A percentile compares a stretch with the other conserved stretches of the same genome.
Conservation (phyloP, 768 basidiomycete species). For the button mushroom (Agaricus bisporus) region DNA sequence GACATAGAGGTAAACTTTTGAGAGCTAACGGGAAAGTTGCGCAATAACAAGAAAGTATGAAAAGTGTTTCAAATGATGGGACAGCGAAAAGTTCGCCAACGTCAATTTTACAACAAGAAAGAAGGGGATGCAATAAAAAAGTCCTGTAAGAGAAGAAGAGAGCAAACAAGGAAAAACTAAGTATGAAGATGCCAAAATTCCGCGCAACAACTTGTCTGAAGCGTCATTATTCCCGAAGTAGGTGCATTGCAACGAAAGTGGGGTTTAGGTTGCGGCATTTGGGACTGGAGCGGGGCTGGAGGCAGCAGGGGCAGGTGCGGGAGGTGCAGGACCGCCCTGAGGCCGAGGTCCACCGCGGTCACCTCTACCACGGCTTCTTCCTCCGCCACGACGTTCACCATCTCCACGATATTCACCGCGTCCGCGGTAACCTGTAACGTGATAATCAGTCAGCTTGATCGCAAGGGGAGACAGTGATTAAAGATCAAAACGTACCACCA, state of each 20-base stretch:
- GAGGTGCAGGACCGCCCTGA: not conserved
- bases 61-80: not conserved
- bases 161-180: too few relatives aligned
- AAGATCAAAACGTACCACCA: conserved; percentile 20
- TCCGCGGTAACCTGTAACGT: conserved; percentile 22
- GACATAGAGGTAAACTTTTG: too few relatives aligned
- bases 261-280: too few relatives aligned
- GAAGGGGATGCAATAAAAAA: too few relatives aligned
- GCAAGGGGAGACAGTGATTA: too few relatives aligned
- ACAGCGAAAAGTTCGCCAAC: not conserved
- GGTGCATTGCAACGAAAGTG: too few relatives aligned
- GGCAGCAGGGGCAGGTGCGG: conserved; percentile 2
- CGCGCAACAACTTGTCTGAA: too few relatives aligned
- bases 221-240: too few relatives aligned
- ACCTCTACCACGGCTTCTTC: conserved; percentile 16
- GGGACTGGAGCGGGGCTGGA: not conserved
- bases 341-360: not conserved
- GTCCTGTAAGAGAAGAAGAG: too few relatives aligned
- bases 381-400: conserved; percentile 36
- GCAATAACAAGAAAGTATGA: too few relatives aligned
- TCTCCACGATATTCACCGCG: conserved; percentile 41
- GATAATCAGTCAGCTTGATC: not conserved
- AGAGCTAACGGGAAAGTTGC: too few relatives aligned
- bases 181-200: too few relatives aligned
- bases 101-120: not conserved